Percentiles rank a stretch among this genome's conserved stretches.
Conservation (phyloP, 2,329 filamentous ascomycete species). For the Erysiphe neolycopersici region DNA sequence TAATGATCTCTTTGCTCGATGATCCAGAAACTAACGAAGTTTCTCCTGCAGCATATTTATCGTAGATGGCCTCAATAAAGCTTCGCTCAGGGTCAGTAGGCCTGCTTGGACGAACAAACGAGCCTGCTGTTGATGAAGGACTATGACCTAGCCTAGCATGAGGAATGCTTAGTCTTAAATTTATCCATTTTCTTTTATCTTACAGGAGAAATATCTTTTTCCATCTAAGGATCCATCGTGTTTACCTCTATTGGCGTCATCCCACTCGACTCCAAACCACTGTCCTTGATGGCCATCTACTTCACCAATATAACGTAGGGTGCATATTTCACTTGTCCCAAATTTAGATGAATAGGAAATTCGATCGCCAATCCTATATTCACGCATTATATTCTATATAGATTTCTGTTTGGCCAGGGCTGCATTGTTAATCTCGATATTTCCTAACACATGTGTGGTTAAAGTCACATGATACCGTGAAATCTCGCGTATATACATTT, state of each 20-base stretch:
- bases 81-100: conserved; percentile 38
- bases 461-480: too few relatives aligned
- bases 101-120: conserved; percentile 61
- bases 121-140: conserved; percentile 44
- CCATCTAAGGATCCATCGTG: conserved; percentile 68
- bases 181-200: conserved; percentile 5
- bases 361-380: conserved; percentile 36
- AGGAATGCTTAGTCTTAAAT: not conserved
- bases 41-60: conserved; percentile 53
- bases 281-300: conserved; percentile 38
- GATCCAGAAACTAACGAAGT: conserved; percentile 7
- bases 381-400: not conserved
- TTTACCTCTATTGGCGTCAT: conserved; percentile 64
- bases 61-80: conserved; percentile 53
- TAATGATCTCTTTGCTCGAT: conserved; percentile 29
- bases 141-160: conserved; percentile 17
- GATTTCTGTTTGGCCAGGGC: too few relatives aligned
- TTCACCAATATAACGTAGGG: conserved; percentile 55
- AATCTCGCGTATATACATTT: too few relatives aligned
- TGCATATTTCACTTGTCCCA: conserved; percentile 32
- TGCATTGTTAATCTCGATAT: too few relatives aligned
- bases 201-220: conserved; percentile 61
- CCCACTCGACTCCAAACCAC: conserved; percentile 96
- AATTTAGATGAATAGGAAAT: conserved; percentile 45
- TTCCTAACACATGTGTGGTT: too few relatives aligned